Percentiles rank a stretch among this genome's conserved stretches.
Evolutionary conservation across 495 filamentous ascomycete genomes (phyloP).

Genomic region (Penicillium canescens): DNA sequence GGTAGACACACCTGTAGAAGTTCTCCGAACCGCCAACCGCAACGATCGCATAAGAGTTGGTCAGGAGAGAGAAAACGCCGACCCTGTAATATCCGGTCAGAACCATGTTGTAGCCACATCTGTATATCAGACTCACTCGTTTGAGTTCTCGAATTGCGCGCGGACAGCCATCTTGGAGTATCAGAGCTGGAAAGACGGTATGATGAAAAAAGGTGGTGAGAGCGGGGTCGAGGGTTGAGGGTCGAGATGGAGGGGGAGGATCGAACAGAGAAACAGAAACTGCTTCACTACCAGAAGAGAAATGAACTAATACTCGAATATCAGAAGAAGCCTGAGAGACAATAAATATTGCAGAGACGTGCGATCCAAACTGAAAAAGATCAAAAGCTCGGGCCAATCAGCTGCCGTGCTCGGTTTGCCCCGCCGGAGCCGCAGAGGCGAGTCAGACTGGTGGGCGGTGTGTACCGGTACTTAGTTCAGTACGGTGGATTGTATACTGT

Average conservation of each 20-base stretch:
- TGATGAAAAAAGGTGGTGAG: conserved; percentile 6
- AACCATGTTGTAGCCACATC: not conserved
- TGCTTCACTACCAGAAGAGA: not conserved
- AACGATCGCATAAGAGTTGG: conserved; percentile 92
- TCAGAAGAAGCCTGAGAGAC: not conserved
- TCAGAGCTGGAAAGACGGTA: conserved; percentile 4
- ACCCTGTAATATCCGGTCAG: conserved; percentile 57
- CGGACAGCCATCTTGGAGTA: conserved; percentile 68
- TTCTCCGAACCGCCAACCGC: conserved; percentile 95
- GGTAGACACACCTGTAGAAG: conserved; percentile 75
- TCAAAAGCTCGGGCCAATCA: conserved; percentile 29
- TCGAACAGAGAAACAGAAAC: not conserved
- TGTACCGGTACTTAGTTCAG: conserved; percentile 14
- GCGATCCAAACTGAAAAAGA: conserved; percentile 25
- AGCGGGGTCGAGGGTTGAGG: conserved; percentile 4
- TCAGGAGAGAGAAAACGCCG: conserved; percentile 93
- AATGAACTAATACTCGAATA: not conserved
- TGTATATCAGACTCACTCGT: conserved; percentile 69
- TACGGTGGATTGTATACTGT: too few species aligned
- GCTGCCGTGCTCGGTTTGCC: not conserved
- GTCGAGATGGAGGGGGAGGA: not conserved
- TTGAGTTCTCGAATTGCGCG: conserved; percentile 96
- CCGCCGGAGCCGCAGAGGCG: conserved; percentile 17
- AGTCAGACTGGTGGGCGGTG: conserved; percentile 5
- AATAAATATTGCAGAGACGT: conserved; percentile 17